These are phyloP conservation scores for Choricystis sp. DNA, from an alignment of 139 green algal genomes.

Conservation along the genomic window DNA sequence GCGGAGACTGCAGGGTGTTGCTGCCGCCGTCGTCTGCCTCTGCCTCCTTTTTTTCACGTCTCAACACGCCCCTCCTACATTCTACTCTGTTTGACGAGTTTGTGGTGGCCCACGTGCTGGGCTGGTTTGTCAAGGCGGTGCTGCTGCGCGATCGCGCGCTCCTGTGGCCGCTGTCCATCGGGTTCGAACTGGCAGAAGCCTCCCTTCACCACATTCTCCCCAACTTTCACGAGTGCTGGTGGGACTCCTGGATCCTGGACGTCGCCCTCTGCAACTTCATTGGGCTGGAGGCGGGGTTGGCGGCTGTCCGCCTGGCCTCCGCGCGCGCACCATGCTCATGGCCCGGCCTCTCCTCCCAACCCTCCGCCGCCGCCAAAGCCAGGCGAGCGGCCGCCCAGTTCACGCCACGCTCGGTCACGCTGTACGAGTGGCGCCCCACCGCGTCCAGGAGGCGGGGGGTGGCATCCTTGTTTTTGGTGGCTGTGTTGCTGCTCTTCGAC, in stretches of 20 bases:
- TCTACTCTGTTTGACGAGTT: conserved; percentile 81
- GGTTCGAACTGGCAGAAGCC: conserved; percentile 46
- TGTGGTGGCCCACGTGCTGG: conserved; percentile 74
- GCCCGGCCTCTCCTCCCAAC: conserved; percentile 41
- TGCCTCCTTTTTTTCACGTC: neutral
- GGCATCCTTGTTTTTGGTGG: neutral
- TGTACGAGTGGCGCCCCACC: conserved; percentile 39
- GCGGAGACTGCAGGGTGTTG: conserved; percentile 50
- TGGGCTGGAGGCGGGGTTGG: conserved; percentile 23
- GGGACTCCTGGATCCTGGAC: conserved; percentile 84
- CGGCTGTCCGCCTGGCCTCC: neutral
- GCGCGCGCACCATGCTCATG: conserved; percentile 12
- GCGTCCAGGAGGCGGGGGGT: conserved; percentile 22
- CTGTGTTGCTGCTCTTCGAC: conserved; percentile 30
- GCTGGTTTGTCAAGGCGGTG: conserved; percentile 65
- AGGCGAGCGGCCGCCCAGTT: conserved; percentile 50
- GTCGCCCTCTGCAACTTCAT: conserved; percentile 67
- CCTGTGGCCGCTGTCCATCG: conserved; percentile 40
- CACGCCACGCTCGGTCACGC: conserved; percentile 53
- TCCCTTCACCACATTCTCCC: conserved; percentile 71
- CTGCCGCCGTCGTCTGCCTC: conserved; percentile 23
- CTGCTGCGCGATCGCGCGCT: conserved; percentile 56
- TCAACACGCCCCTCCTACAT: conserved; percentile 21
- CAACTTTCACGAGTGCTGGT: conserved; percentile 98
- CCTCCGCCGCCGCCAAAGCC: conserved; percentile 33